These are phyloP conservation scores for Aspergillus niger DNA, from an alignment of 2,329 filamentous ascomycete genomes.

Conservation along the genomic window DNA sequence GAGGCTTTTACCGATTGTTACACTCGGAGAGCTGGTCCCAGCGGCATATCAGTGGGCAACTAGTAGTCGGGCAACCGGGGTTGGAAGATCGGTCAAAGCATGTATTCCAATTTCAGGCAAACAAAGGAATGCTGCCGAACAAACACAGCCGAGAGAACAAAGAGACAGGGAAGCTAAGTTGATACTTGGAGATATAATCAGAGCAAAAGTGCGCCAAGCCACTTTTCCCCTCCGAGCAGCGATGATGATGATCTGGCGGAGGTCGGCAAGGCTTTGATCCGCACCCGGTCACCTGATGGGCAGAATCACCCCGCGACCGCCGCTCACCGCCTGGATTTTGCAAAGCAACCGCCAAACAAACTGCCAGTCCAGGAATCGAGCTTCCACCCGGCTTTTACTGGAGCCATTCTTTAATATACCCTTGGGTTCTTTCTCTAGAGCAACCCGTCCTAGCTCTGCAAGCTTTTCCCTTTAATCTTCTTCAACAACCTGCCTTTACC, in stretches of 20 bases:
- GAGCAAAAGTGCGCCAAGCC: constrained; percentile 25
- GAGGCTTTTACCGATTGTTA: constrained; percentile 16
- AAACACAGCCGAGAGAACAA: constrained; percentile 2
- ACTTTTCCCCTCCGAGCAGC: constrained; percentile 24
- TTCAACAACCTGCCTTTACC: neutral
- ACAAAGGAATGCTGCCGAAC: constrained; percentile 1
- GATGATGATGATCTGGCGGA: constrained; percentile 27
- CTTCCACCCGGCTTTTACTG: constrained; percentile 20
- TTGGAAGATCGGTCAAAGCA: neutral
- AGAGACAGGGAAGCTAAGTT: constrained; percentile 13
- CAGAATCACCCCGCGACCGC: constrained; percentile 27
- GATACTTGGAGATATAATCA: constrained; percentile 15
- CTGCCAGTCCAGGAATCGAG: constrained; percentile 34
- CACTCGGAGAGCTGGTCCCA: constrained; percentile 6
- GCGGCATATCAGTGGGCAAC: constrained; percentile 2
- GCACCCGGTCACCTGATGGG: constrained; percentile 27
- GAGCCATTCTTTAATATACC: neutral
- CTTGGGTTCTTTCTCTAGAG: neutral
- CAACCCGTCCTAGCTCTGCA: neutral
- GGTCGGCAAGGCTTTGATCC: constrained; percentile 24
- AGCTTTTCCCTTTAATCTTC: constrained; percentile 6
- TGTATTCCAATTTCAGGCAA: neutral
- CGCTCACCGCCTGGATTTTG: constrained; percentile 31
- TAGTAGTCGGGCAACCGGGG: neutral
- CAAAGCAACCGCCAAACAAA: constrained; percentile 37